A percentile compares a stretch with the other conserved stretches of the same genome.
phyloP scores from a whole-genome alignment of 1,284 basidiomycete species.

The Ustilago lituana region DNA sequence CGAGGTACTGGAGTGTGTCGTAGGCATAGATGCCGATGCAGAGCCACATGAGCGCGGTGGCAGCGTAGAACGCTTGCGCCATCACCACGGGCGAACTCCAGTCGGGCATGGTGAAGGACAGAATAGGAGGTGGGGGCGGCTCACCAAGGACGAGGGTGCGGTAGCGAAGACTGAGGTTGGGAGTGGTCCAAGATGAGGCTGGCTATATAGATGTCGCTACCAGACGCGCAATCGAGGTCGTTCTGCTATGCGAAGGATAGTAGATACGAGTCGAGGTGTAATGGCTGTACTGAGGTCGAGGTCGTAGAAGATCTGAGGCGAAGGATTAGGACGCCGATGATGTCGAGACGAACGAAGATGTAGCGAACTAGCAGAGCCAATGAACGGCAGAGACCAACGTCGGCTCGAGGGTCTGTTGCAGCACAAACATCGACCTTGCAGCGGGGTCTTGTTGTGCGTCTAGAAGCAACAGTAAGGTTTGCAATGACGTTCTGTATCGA shows the following conservation, averaged over 20 bases:
- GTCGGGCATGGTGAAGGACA: constrained; percentile 25
- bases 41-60: constrained; percentile 31
- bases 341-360: no score
- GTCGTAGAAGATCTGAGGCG: no score
- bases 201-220: no score
- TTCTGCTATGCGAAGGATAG: no score
- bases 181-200: no score
- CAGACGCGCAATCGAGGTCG: no score
- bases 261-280: no score
- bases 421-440: neutral
- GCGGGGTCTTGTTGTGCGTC: neutral
- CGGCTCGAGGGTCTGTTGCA: neutral
- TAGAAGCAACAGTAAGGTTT: neutral
- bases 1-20: constrained; percentile 24
- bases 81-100: constrained; percentile 22
- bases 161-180: neutral
- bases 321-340: no score
- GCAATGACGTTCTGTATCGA: no score
- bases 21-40: constrained; percentile 35
- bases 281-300: no score
- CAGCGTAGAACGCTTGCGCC: constrained; percentile 28
- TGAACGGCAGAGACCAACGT: neutral
- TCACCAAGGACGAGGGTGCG: neutral
- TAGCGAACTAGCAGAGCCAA: neutral
- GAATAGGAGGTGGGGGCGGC: no score